phyloP scores from a whole-genome alignment of 1,284 basidiomycete genomes.

The Ustilago nuda region DNA sequence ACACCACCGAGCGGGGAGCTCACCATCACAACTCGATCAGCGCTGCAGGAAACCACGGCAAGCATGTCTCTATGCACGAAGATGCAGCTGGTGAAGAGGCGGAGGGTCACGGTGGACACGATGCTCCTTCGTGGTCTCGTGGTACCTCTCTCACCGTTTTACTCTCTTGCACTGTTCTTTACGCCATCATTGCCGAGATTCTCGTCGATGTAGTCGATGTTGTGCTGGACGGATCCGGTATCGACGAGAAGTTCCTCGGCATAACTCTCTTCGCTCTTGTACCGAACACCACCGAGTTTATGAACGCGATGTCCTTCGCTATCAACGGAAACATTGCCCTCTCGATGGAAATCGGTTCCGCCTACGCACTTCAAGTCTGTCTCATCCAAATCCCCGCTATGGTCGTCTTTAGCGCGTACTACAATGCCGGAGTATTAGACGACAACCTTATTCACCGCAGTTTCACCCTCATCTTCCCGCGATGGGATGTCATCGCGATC shows the following conservation, averaged over 20 bases:
- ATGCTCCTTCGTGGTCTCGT: constrained; percentile 80
- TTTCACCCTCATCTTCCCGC: constrained; percentile 84
- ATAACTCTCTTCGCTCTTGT: constrained; percentile 96
- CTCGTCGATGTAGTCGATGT: constrained; percentile 96
- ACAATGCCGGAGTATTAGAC: constrained; percentile 79
- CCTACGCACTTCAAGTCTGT: constrained; percentile 97
- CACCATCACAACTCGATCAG: constrained; percentile 31
- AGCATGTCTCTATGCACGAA: constrained; percentile 56
- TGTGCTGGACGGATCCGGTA: constrained; percentile 88
- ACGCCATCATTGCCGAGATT: constrained; percentile 95
- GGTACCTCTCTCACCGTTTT: constrained; percentile 60
- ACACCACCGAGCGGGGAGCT: constrained; percentile 20
- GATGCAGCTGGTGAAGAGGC: constrained; percentile 58
- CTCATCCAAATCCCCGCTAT: constrained; percentile 97
- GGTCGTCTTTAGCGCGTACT: constrained; percentile 97
- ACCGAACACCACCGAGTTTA: constrained; percentile 99
- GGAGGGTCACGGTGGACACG: constrained; percentile 84
- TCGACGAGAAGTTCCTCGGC: constrained; percentile 97
- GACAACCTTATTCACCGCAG: constrained; percentile 50
- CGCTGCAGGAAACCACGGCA: constrained; percentile 16
- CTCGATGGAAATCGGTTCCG: constrained; percentile 96
- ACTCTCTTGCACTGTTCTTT: constrained; percentile 83
- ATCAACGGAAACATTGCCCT: constrained; percentile 96
- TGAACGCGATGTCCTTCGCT: constrained; percentile 99
- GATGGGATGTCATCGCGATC: constrained; percentile 97